Evolutionary conservation across 225 moss, liverwort and hornwort species (phyloP).

Genomic region (Physcomitrium patens): DNA sequence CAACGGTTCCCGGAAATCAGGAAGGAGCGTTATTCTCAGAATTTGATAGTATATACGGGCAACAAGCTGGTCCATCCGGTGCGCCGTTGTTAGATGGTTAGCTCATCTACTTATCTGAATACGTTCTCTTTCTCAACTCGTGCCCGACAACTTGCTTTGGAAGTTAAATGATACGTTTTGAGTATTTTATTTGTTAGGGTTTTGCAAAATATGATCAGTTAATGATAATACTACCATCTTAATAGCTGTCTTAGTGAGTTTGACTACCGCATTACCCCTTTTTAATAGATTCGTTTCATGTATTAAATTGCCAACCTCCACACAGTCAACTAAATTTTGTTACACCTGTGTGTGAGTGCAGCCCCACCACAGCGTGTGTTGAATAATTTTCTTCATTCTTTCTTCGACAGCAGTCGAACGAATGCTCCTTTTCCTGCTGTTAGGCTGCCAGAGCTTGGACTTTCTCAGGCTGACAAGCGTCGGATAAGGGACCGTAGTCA

Average conservation of each 20-base stretch:
- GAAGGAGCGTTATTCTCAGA: slow-evolving; percentile 61
- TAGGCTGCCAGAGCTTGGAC: slow-evolving; percentile 82
- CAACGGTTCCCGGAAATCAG: slow-evolving; percentile 43
- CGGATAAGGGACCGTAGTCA: slow-evolving; percentile 96
- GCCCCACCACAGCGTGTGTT: slow-evolving; percentile 78
- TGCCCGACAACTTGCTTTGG: slow-evolving; percentile 2
- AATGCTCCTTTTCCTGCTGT: slow-evolving; percentile 82
- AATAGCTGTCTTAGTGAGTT: background rate
- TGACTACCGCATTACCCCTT: background rate
- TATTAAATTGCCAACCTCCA: background rate
- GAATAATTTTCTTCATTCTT: slow-evolving; percentile 79
- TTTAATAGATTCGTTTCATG: background rate
- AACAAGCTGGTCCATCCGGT: slow-evolving; percentile 49
- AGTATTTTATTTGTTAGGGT: slow-evolving; percentile 10
- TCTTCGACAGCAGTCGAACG: slow-evolving; percentile 79
- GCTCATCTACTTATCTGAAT: slow-evolving; percentile 33
- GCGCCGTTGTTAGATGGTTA: slow-evolving; percentile 69
- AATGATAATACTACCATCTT: slow-evolving; percentile 12
- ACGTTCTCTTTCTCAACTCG: background rate
- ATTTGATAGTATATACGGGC: slow-evolving; percentile 78
- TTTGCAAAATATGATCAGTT: background rate
- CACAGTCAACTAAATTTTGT: slow-evolving; percentile 21
- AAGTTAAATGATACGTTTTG: background rate
- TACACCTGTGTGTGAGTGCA: slow-evolving; percentile 47
- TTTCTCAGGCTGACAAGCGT: slow-evolving; percentile 90